Base-by-base conservation (phyloP, 306 rosid species). In the Citrullus colocynthis region DNA sequence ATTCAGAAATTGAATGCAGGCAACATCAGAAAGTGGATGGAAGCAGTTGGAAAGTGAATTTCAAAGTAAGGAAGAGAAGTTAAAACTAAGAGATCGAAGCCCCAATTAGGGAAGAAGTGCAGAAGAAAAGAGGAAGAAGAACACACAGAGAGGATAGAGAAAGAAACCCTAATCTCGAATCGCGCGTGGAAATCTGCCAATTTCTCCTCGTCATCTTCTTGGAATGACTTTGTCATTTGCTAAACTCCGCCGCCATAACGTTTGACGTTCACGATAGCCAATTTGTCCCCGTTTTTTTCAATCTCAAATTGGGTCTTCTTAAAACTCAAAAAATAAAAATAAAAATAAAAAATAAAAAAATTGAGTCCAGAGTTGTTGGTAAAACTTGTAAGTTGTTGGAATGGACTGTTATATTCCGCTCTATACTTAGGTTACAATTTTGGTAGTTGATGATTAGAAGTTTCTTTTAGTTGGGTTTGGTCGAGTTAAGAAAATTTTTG, bases 141-240 rank as follows among this genome's bases (percentile, higher is more conserved):
- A 39, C 15, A 66, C 52, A n/a, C 80, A 54, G 30, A 14, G 37
- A 54, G 34, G 69, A 80, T 30, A 44, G 60, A 61, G 75, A 21
- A 16, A 52, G 65, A 74, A 56, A 76, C 72, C 77, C 83, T 55
- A 76, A 81, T 81, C 55, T 42, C 32, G 76, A 70, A 70, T 39
- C 20, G 57, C 39, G 57, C 75, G 57, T 44, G 57, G 34, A 70
- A 70, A 70, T 70, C 57, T 70, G 58, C 6, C 12, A 24, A 42
- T 28, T 4, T n/a, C 13, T 12, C 13, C 34, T 10, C 54, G 2
- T 20, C 75, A 21, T 42, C 39, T 21, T 70, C 76, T 41, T 69
- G 6, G 5, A 44, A 45, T 12, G 16, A 45, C 51, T 42, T 42
- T 70, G 13, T 66, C 28, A 49, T 36, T 30, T 36, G 75, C 80